Base-by-base conservation (phyloP, 768 basidiomycete species). In the Roridomyces roridus region DNA sequence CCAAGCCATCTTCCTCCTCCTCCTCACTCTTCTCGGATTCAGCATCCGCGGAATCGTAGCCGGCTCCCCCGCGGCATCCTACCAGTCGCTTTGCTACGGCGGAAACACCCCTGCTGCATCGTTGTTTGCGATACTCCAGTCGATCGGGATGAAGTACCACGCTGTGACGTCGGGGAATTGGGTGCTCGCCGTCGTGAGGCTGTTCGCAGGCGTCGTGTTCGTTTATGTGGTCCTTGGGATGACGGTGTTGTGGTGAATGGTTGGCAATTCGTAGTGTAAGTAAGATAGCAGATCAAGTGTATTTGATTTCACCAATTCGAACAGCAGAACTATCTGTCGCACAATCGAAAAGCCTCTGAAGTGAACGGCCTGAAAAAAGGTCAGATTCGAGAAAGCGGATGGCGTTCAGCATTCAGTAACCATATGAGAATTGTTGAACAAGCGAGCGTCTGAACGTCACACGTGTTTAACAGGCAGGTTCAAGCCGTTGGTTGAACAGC, bases 141-240 rank as follows among this genome's bases (percentile, higher is more conserved):
- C 70, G 9, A 36, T 56, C 21, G 69, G 67, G 11, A 63, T 60
- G 46, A 60, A 62, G 42, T 69, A 69, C 55, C 60, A 70, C 18
- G 43, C 24, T 4, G 39, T 89, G 84, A 81, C 79, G 58, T 78
- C 82, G 75, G 87, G 88, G 68, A 86, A 88, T 65, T 77, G 85
- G 26, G 77, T 92, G 23, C 61, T 91, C 18, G 83, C 89, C 51
- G 64, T 86, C 9, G 75, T 70, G 29, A 64, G 70, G 37, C 28
- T 67, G 34, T 4, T 57, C 12, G 67, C 67, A 18, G 66, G 59
- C 0, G 39, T 31, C 17, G 4, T 68, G 17, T 63, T 57, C 26
- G 31, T 58, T 5, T 69, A 69, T 41, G 53, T 69, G n/a, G 39
- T 23, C 10, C 18, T 40, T 21, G 43, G 23, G 43, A 24, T 44